phyloP scores from a whole-genome alignment of 202 grass and related monocot genomes.

The Setaria viridis region DNA sequence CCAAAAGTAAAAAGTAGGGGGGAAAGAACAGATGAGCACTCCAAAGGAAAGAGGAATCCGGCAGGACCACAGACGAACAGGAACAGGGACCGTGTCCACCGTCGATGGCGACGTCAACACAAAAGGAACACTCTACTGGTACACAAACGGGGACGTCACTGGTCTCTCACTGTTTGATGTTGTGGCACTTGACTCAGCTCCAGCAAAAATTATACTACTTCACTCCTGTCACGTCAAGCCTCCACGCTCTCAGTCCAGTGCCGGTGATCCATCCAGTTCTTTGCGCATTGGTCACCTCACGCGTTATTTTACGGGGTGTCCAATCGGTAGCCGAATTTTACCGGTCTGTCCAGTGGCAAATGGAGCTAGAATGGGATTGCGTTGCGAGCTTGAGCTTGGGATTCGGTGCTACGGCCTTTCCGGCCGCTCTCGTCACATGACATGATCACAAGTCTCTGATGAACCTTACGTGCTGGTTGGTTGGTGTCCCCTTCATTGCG shows the following conservation, averaged over 20 bases:
- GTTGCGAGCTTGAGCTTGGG: neutral
- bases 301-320: neutral
- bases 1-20: neutral
- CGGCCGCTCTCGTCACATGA: constrained; percentile 9
- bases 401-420: neutral
- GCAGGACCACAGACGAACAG: neutral
- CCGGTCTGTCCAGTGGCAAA: neutral
- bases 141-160: neutral
- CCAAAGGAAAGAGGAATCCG: neutral
- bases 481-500: neutral
- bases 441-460: neutral
- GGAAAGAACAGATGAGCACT: neutral
- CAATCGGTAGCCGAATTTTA: neutral
- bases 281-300: neutral
- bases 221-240: constrained; percentile 10
- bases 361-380: neutral
- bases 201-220: constrained; percentile 7
- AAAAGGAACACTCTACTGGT: neutral
- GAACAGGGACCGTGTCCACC: neutral
- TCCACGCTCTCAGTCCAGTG: neutral
- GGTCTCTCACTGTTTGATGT: neutral
- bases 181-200: constrained; percentile 35
- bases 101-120: constrained; percentile 9
- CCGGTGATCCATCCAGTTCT: neutral
- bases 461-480: neutral